Base-by-base conservation (phyloP, 257 asterid species). In the Nyctanthes arbortristis region DNA sequence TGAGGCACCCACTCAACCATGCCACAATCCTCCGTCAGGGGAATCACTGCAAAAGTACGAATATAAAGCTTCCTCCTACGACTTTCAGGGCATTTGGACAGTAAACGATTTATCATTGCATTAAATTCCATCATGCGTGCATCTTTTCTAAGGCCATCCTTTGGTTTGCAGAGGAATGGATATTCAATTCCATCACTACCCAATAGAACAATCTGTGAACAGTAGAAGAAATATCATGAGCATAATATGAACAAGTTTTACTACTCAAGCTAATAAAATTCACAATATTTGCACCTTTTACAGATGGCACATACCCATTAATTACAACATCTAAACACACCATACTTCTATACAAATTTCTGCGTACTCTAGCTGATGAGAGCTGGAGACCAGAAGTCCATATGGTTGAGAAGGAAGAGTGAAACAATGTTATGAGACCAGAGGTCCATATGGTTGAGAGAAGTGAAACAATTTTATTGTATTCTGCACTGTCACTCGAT, bases 1-100 rank as follows among this genome's bases (percentile, higher is more conserved):
- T 89, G 90, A 65, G 97, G 97, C 63, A 93, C 98, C 98, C 98
- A 93, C 84, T 93, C 98, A 77, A 93, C 87, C 96, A 93, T 91
- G 43, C 98, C 98, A 89, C 98, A 93, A 69, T 93, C 97, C 80
- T 93, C 98, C 36, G 95, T 91, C 81, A 93, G 78, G 56, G 99
- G 99, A 76, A 91, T 79, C 76, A 93, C 99, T 2, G 97, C 94
- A 78, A 93, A 93, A 62, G 99, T 93, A 73, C 99, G 96, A 71
- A 93, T 74, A 70, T 93, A 93, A 68, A 93, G 99, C 85, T 93
- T 91, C 79, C 99, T 85, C 67, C 92, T 89, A 25, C 99, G 93
- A 78, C 99, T 93, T 86, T 93, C 97, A 33, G 99, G 85, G 77
- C 78, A 74, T 82, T 91, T 93, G 59, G 91, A 83, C 65, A 93